phyloP scores from a whole-genome alignment of 495 filamentous ascomycete genomes.

The Aspergillus cristatus region DNA sequence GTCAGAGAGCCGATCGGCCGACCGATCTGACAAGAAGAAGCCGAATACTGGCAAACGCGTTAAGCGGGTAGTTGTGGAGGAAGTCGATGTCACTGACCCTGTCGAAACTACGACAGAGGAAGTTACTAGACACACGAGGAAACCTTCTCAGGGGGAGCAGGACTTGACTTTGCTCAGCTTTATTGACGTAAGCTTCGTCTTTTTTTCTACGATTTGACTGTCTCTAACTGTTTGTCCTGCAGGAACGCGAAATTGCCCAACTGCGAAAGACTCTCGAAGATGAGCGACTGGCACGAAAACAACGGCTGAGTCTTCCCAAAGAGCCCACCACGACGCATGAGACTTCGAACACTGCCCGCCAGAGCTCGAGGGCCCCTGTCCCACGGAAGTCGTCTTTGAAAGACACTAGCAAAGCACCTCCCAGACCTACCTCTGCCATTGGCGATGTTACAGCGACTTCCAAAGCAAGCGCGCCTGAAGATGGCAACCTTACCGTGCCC shows the following conservation, averaged over 20 bases:
- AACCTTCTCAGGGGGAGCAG: constrained; percentile 17
- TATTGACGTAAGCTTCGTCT: constrained; percentile 30
- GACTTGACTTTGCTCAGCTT: constrained; percentile 40
- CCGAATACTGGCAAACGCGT: constrained; percentile 36
- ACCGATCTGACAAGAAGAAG: constrained; percentile 20
- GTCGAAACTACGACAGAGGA: constrained; percentile 21
- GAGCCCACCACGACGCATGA: constrained; percentile 21
- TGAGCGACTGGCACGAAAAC: constrained; percentile 38
- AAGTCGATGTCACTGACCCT: constrained; percentile 23
- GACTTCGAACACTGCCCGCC: constrained; percentile 28
- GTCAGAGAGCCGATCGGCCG: constrained; percentile 11
- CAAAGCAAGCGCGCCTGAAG: constrained; percentile 17
- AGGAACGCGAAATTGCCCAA: constrained; percentile 39
- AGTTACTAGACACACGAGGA: constrained; percentile 25
- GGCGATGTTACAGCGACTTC: constrained; percentile 27
- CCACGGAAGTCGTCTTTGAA: constrained; percentile 42
- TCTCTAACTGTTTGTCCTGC: not conserved
- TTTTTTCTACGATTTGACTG: not conserved
- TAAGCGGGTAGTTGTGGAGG: constrained; percentile 36
- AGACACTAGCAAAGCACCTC: constrained; percentile 20
- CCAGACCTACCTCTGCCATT: constrained; percentile 30
- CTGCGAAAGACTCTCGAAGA: constrained; percentile 42
- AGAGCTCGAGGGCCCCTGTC: constrained; percentile 23
- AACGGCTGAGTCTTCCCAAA: constrained; percentile 24
- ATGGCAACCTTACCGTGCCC: constrained; percentile 23